Conservation (phyloP, 306 rosid species). For the Acacia crassicarpa region DNA sequence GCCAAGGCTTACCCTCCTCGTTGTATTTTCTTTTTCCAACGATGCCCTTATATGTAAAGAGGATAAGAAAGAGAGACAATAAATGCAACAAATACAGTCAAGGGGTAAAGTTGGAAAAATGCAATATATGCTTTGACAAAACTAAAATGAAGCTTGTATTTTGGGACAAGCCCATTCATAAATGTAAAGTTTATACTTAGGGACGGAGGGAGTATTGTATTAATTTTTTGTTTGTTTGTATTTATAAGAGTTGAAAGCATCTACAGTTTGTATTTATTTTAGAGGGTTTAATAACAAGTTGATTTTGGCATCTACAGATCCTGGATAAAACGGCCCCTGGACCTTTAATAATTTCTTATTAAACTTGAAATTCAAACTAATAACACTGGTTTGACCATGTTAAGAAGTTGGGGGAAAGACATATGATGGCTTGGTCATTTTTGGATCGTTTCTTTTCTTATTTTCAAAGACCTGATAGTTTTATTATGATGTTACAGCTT, state of each 20-base stretch:
- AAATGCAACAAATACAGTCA: too few relatives aligned
- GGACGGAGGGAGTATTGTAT: background rate
- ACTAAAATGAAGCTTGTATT: too few relatives aligned
- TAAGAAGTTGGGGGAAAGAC: background rate
- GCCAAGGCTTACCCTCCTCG: too few relatives aligned
- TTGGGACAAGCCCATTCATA: too few relatives aligned
- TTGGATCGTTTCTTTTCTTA: background rate
- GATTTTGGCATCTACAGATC: background rate
- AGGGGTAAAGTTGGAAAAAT: too few relatives aligned
- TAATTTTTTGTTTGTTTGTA: background rate
- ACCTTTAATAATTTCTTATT: background rate
- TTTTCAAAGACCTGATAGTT: conserved; percentile 5
- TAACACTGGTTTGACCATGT: background rate
- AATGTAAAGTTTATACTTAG: too few relatives aligned
- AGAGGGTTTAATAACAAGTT: background rate
- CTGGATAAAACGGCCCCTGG: background rate
- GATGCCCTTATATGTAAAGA: too few relatives aligned
- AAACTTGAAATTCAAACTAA: background rate
- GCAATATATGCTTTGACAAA: too few relatives aligned
- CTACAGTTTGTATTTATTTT: conserved; percentile 9
- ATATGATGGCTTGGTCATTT: conserved; percentile 10
- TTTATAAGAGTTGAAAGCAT: background rate
- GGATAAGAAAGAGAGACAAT: too few relatives aligned
- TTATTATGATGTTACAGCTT: conserved; percentile 41
- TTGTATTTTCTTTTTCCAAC: too few relatives aligned